Conservation (phyloP, 179 eudicot species). For the Beta lomatogona region DNA sequence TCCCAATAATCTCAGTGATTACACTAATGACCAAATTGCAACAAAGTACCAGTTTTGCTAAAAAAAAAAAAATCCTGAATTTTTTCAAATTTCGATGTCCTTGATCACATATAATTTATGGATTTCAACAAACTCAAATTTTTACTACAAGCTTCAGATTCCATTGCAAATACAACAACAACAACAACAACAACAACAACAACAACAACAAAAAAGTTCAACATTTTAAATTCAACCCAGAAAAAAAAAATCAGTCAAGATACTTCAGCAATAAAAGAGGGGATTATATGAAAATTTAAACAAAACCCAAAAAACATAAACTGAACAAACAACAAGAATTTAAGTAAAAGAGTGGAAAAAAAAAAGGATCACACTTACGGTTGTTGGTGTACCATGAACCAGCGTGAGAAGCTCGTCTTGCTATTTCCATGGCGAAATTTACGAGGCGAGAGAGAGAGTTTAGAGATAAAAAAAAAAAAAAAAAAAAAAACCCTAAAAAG, state of each 20-base stretch:
- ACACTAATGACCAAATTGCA: not conserved
- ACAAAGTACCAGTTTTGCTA: not conserved
- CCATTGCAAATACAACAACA: not conserved
- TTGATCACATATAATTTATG: not conserved
- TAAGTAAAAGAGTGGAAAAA: not conserved
- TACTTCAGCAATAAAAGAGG: not conserved
- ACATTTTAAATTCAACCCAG: not conserved
- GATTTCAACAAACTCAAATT: not conserved
- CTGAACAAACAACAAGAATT: not conserved
- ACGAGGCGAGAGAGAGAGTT: constrained; percentile 13
- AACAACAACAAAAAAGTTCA: not conserved
- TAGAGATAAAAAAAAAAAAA: constrained; percentile 13
- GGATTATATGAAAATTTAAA: not conserved
- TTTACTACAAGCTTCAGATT: not conserved
- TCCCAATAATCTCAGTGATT: not conserved
- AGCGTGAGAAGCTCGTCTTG: constrained; percentile 84
- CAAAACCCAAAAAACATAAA: constrained; percentile 16
- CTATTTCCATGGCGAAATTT: constrained; percentile 46
- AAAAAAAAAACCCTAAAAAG: constrained; percentile 23
- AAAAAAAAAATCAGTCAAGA: not conserved
- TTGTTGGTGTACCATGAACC: constrained; percentile 98
- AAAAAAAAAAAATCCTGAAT: no score
- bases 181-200: not conserved
- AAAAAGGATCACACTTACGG: constrained; percentile 49
- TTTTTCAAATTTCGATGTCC: not conserved